These are phyloP conservation scores for Penicillium cosmopolitanum DNA, from an alignment of 495 filamentous ascomycete species.

Conservation along the genomic window DNA sequence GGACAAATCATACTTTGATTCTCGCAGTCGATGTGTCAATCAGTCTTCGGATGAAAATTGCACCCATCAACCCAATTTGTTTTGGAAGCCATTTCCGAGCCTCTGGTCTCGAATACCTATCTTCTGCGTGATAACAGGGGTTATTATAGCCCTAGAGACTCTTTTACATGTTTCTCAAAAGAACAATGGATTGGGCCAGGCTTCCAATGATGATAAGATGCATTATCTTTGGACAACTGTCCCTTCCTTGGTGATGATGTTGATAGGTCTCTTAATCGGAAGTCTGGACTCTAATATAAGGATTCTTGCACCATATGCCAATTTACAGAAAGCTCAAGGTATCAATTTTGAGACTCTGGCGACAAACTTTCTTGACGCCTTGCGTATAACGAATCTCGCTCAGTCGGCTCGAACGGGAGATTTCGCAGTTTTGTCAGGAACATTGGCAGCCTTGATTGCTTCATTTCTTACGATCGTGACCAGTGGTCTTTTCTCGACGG, in stretches of 20 bases:
- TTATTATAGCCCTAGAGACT: slow-evolving; percentile 15
- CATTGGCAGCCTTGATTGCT: slow-evolving; percentile 9
- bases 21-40: neutral
- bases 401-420: neutral
- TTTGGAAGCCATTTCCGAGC: slow-evolving; percentile 22
- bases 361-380: slow-evolving; percentile 14
- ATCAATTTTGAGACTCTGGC: slow-evolving; percentile 6
- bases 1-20: neutral
- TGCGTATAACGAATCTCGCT: slow-evolving; percentile 1
- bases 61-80: neutral
- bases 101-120: slow-evolving; percentile 3
- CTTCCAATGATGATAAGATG: neutral
- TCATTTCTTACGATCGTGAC: slow-evolving; percentile 19
- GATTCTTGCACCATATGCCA: slow-evolving; percentile 16
- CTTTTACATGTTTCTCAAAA: slow-evolving; percentile 17
- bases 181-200: slow-evolving; percentile 15
- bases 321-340: slow-evolving; percentile 5
- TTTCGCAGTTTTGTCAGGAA: slow-evolving; percentile 14
- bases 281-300: slow-evolving; percentile 20
- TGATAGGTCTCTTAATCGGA: slow-evolving; percentile 5
- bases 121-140: slow-evolving; percentile 6
- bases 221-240: slow-evolving; percentile 23
- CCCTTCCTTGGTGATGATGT: slow-evolving; percentile 15
- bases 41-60: neutral
- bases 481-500: slow-evolving; percentile 19